A percentile compares a stretch with the other conserved stretches of the same genome.
Evolutionary conservation across 225 moss, liverwort and hornwort species (phyloP).

Genomic region (Straminergon stramineum): DNA sequence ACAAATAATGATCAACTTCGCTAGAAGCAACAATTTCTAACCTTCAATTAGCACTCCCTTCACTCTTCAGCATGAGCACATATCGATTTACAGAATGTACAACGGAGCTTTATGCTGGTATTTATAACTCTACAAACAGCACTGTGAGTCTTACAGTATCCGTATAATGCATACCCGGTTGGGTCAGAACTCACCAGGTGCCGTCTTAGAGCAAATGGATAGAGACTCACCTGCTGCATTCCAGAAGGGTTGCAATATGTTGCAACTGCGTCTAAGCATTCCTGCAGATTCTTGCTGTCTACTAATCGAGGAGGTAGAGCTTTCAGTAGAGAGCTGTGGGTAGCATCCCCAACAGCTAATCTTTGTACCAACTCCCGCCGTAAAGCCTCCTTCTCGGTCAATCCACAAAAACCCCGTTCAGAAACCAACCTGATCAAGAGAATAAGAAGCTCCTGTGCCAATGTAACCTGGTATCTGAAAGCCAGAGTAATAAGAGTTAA

Average conservation of each 20-base stretch:
- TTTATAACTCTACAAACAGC: neutral
- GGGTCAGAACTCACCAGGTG: neutral
- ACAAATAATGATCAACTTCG: neutral
- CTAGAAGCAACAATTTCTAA: neutral
- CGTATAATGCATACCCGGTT: neutral
- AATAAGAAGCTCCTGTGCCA: conserved; percentile 78
- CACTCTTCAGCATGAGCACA: neutral
- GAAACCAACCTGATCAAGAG: conserved; percentile 71
- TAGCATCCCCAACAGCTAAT: conserved; percentile 75
- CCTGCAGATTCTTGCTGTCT: conserved; percentile 66
- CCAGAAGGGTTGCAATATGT: conserved; percentile 75
- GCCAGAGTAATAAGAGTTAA: conserved; percentile 7
- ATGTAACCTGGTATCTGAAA: conserved; percentile 50
- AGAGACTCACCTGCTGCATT: conserved; percentile 74
- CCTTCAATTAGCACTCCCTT: neutral
- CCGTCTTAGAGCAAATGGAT: neutral
- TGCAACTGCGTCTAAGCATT: conserved; percentile 73
- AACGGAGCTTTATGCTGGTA: neutral
- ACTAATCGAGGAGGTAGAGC: conserved; percentile 76
- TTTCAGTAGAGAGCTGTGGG: conserved; percentile 67
- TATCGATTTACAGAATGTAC: neutral
- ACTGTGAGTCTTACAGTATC: neutral
- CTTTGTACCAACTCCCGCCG: conserved; percentile 80
- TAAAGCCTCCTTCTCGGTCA: conserved; percentile 57
- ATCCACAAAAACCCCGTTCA: conserved; percentile 86